Evolutionary conservation across 225 moss, liverwort and hornwort genomes (phyloP).

Genomic region (Anthoceros angustus): DNA sequence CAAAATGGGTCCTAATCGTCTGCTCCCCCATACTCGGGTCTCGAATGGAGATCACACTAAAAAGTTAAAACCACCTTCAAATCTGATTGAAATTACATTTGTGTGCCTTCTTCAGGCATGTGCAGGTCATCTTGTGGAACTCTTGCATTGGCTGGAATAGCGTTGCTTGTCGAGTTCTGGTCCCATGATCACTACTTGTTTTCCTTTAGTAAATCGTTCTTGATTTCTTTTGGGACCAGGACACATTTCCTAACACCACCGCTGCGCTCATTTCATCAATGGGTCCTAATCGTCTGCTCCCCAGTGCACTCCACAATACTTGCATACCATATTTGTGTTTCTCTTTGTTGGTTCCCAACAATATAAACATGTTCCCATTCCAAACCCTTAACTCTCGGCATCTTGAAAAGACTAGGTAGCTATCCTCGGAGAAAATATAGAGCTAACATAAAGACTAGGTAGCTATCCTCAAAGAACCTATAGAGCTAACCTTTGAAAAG

Average conservation of each 20-base stretch:
- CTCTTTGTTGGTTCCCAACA: background rate
- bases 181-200: background rate
- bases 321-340: background rate
- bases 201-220: background rate
- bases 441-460: background rate
- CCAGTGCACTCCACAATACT: background rate
- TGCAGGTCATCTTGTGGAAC: background rate
- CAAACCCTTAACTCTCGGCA: background rate
- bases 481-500: no score
- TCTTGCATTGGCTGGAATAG: background rate
- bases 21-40: background rate
- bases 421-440: background rate
- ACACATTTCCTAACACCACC: background rate
- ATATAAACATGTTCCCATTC: background rate
- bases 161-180: background rate
- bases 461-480: no score
- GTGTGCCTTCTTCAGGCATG: background rate
- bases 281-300: background rate
- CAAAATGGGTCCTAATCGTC: background rate
- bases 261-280: background rate
- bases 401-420: background rate
- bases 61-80: background rate
- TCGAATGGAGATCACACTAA: background rate
- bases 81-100: background rate
- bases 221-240: background rate